These are phyloP conservation scores for Dendrothele bispora DNA, from an alignment of 768 basidiomycete genomes.

Conservation along the genomic window DNA sequence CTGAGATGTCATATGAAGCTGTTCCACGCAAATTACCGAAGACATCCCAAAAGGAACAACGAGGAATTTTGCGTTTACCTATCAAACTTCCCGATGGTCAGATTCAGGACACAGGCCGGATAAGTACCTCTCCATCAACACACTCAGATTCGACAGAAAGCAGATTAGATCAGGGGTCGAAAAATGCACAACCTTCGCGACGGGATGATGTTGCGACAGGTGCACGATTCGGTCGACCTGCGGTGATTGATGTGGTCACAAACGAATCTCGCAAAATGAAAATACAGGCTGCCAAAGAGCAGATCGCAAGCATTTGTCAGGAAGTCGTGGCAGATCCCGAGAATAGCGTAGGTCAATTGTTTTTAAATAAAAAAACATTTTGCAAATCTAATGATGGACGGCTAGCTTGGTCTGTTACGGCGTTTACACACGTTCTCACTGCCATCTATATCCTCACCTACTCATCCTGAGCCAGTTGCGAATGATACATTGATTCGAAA, in stretches of 20 bases:
- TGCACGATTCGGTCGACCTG: slow-evolving; percentile 83
- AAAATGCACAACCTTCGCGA: slow-evolving; percentile 28
- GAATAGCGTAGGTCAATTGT: slow-evolving; percentile 67
- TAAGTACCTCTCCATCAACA: slow-evolving; percentile 24
- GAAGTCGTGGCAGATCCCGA: slow-evolving; percentile 95
- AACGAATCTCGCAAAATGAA: slow-evolving; percentile 65
- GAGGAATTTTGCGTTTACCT: slow-evolving; percentile 65
- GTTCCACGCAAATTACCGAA: slow-evolving; percentile 51
- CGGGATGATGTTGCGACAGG: slow-evolving; percentile 78
- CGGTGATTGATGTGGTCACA: slow-evolving; percentile 69
- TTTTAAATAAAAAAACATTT: slow-evolving; percentile 1
- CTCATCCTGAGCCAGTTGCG: slow-evolving; percentile 65
- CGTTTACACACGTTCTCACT: slow-evolving; percentile 90
- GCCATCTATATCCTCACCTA: slow-evolving; percentile 64
- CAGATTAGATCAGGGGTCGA: slow-evolving; percentile 35
- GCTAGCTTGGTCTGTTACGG: slow-evolving; percentile 86
- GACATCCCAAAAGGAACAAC: slow-evolving; percentile 48
- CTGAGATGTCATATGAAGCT: slow-evolving; percentile 76
- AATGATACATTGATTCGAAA: slow-evolving; percentile 87
- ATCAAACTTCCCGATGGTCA: slow-evolving; percentile 86
- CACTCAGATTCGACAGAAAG: slow-evolving; percentile 21
- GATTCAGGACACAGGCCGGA: slow-evolving; percentile 59
- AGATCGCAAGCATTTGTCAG: slow-evolving; percentile 91
- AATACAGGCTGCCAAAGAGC: slow-evolving; percentile 84
- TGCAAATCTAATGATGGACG: slow-evolving; percentile 1